Evolutionary conservation across 1,284 basidiomycete species (phyloP).

Genomic region (Trametes pubescens): DNA sequence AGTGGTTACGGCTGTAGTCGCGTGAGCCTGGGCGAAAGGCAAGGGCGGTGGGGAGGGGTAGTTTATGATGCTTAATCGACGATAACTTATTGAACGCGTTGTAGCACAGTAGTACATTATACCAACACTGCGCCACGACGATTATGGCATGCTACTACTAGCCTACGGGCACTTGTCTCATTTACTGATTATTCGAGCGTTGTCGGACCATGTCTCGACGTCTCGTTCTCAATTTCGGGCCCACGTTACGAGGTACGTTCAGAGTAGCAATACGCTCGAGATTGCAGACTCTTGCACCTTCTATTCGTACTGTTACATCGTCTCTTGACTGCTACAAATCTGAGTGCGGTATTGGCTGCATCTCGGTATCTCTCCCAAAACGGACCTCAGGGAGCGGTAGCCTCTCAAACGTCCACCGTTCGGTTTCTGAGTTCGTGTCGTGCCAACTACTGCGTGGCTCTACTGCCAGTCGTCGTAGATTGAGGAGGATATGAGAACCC

Average conservation of each 20-base stretch:
- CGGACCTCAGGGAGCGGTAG: background rate
- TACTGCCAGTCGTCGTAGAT: conserved; percentile 18
- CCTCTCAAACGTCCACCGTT: background rate
- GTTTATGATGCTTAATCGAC: background rate
- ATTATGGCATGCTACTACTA: too few species aligned
- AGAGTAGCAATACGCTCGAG: too few species aligned
- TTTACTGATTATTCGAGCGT: too few species aligned
- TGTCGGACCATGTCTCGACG: too few species aligned
- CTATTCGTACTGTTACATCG: too few species aligned
- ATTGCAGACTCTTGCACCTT: too few species aligned
- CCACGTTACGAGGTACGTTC: too few species aligned
- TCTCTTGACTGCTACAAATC: background rate
- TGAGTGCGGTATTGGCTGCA: background rate
- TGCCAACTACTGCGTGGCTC: background rate
- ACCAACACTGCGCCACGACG: too few species aligned
- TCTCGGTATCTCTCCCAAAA: background rate
- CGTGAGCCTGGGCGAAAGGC: background rate
- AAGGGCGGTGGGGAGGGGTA: background rate
- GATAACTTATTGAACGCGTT: background rate
- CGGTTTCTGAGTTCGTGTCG: background rate
- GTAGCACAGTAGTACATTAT: background rate
- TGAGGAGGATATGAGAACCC: conserved; percentile 28
- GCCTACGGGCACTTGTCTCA: too few species aligned
- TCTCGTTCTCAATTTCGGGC: too few species aligned
- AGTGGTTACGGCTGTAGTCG: background rate